phyloP scores from a whole-genome alignment of 306 rosid genomes.

The Medicago ruthenica region DNA sequence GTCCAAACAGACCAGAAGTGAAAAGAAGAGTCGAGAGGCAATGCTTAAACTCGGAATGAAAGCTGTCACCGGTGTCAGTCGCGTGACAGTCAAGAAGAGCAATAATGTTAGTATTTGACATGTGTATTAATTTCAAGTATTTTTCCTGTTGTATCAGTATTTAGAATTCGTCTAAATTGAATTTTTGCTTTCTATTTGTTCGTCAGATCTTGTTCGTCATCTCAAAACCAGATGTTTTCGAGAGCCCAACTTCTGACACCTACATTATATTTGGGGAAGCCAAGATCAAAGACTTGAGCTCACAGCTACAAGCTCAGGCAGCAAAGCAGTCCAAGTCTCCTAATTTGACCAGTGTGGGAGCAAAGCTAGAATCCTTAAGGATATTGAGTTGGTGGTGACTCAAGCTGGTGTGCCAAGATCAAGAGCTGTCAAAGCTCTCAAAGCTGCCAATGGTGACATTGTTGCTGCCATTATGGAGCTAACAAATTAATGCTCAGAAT shows the following conservation, averaged over 20 bases:
- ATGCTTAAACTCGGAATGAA: slow-evolving; percentile 93
- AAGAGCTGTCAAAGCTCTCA: slow-evolving; percentile 44
- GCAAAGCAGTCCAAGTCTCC: too few relatives aligned
- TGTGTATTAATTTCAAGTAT: neutral
- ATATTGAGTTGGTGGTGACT: slow-evolving; percentile 89
- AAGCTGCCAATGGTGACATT: slow-evolving; percentile 68
- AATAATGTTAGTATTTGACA: slow-evolving; percentile 65
- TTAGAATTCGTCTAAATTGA: too few relatives aligned
- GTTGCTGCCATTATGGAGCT: too few relatives aligned
- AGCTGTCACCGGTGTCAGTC: slow-evolving; percentile 80
- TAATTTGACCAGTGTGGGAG: slow-evolving; percentile 60
- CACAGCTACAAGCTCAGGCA: slow-evolving; percentile 82
- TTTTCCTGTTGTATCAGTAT: neutral
- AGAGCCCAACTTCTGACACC: slow-evolving; percentile 91
- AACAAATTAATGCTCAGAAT: too few relatives aligned
- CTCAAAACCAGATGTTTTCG: slow-evolving; percentile 89
- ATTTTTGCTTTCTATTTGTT: slow-evolving; percentile 15
- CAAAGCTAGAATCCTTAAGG: slow-evolving; percentile 83
- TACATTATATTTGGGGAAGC: slow-evolving; percentile 90
- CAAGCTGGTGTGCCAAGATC: slow-evolving; percentile 89
- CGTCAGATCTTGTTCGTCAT: slow-evolving; percentile 79
- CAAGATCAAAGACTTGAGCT: slow-evolving; percentile 89
- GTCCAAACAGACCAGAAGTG: slow-evolving; percentile 92
- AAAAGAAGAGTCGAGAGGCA: slow-evolving; percentile 91
- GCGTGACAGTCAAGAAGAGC: slow-evolving; percentile 87